Evolutionary conservation across 805 yeast genomes (phyloP), one percentile per base, ranked within the genome.

Genomic region (Starmerella potacharoeniae): DNA sequence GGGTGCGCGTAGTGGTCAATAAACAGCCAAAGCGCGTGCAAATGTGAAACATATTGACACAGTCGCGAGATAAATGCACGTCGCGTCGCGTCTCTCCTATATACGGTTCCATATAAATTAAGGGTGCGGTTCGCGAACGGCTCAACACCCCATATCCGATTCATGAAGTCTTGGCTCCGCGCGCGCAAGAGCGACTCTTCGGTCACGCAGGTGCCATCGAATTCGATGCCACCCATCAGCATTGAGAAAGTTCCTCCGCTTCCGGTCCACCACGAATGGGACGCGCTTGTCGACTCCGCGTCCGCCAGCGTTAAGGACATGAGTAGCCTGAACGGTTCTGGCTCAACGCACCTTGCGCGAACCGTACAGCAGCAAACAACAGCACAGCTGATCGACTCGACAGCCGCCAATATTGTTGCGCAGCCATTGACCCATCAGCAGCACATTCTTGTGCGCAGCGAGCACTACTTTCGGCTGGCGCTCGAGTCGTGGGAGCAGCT

Each of bases 381-480:
- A 8, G 8, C 6, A 39, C 48, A 44, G 37, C 22, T 46, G 13
- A 46, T 46, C 14, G 39, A 46, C 4, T 17, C 39, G 6, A 46
- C 30, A 6, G 49, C 49, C 6, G 49, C 49, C 16, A 6, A 34
- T 5, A 16, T 46, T 11, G 14, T 16, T 17, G 31, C 30, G 10
- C 30, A 9, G 7, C 49, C 49, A 16, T 9, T 34, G 5, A 33
- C 14, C 5, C 40, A 46, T 31, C 39, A 17, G 39, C 40, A 46
- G 35, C 39, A 44, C 35, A 34, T 56, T 9, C 47, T 54, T 5
- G 46, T 56, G 14, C 45, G 60, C 3, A 58, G 57, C 28, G 61
- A 58, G 39, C 61, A 58, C 48, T 58, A 51, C 42, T 57, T 58
- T 29, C 54, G 59, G 10, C 52, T 58, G 8, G 61, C 41, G 2